phyloP scores from a whole-genome alignment of 2,329 filamentous ascomycete genomes.

The Keithomyces neogunnii region DNA sequence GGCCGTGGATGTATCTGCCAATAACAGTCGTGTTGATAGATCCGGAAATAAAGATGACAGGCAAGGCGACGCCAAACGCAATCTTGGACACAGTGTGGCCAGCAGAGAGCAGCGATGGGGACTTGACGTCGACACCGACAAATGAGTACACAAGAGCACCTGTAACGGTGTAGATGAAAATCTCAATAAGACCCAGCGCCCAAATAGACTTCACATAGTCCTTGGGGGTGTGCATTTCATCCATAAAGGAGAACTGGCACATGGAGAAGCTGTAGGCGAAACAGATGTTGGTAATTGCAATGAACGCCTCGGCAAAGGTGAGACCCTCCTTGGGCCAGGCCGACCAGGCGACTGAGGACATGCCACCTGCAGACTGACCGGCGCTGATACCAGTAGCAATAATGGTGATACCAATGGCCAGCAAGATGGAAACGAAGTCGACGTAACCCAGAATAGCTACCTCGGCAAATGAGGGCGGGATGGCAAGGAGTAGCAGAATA shows the following conservation, averaged over 20 bases:
- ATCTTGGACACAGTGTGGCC: slow-evolving; percentile 51
- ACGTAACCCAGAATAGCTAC: slow-evolving; percentile 41
- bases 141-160: slow-evolving; percentile 63
- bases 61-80: slow-evolving; percentile 61
- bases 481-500: slow-evolving; percentile 35
- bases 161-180: slow-evolving; percentile 57
- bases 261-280: slow-evolving; percentile 57
- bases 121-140: slow-evolving; percentile 52
- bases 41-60: slow-evolving; percentile 67
- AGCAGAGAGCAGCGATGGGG: slow-evolving; percentile 61
- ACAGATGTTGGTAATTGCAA: slow-evolving; percentile 59
- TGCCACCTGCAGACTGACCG: slow-evolving; percentile 19
- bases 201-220: slow-evolving; percentile 48
- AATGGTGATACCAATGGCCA: slow-evolving; percentile 59
- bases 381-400: slow-evolving; percentile 49
- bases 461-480: slow-evolving; percentile 40
- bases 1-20: slow-evolving; percentile 36
- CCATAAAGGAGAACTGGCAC: slow-evolving; percentile 45
- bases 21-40: slow-evolving; percentile 54
- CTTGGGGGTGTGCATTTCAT: slow-evolving; percentile 41
- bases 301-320: slow-evolving; percentile 46
- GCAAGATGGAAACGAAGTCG: slow-evolving; percentile 53
- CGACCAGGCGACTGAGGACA: slow-evolving; percentile 29
- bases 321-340: slow-evolving; percentile 37
- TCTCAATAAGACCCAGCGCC: slow-evolving; percentile 53